phyloP scores from a whole-genome alignment of 164 flowering plant genomes.

The Echeveria elegans region DNA sequence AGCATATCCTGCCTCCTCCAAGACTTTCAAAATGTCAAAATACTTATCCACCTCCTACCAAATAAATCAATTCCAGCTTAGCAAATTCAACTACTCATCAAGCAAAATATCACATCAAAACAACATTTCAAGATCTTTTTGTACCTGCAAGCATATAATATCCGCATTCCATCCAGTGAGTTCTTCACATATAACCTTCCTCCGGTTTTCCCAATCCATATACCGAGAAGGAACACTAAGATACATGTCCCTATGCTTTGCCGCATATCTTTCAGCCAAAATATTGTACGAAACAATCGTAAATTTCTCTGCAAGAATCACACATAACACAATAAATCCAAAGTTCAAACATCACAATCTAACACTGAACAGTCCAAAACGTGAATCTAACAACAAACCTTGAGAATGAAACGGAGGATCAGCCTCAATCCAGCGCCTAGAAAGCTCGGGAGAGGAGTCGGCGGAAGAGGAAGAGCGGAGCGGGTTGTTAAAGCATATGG shows the following conservation, averaged over 20 bases:
- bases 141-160: slow-evolving; percentile 51
- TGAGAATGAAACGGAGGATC: not conserved
- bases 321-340: not conserved
- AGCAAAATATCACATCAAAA: not conserved
- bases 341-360: not conserved
- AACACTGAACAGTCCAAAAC: not conserved
- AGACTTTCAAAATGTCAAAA: slow-evolving; percentile 23
- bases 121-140: slow-evolving; percentile 5
- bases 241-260: slow-evolving; percentile 37
- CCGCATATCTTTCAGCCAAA: slow-evolving; percentile 42
- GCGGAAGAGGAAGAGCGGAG: not conserved
- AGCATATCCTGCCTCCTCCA: slow-evolving; percentile 42
- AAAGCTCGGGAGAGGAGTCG: not conserved
- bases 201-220: slow-evolving; percentile 36
- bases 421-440: not conserved
- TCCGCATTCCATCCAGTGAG: slow-evolving; percentile 34
- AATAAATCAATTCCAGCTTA: not conserved
- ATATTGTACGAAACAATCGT: slow-evolving; percentile 46
- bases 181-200: slow-evolving; percentile 36
- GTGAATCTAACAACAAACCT: not conserved
- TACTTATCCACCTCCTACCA: slow-evolving; percentile 53
- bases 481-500: not conserved
- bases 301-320: slow-evolving; percentile 25
- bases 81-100: not conserved
- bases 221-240: slow-evolving; percentile 22